Evolutionary conservation across 805 yeast species (phyloP), one percentile per base, ranked within the genome.

Genomic region (Saturnispora sanitii): DNA sequence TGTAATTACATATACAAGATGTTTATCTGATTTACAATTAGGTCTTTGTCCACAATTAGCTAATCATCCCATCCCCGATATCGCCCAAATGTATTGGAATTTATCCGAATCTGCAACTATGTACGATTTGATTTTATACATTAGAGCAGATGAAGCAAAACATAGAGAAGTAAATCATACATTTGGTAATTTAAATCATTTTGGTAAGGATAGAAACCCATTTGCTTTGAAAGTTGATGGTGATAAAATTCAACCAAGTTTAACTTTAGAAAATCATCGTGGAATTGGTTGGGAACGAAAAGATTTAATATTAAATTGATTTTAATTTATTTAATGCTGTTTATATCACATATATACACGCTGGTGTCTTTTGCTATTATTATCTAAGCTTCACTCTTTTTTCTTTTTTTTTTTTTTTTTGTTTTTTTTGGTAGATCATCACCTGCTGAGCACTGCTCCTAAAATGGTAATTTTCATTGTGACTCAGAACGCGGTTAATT

Each of bases 81-180:
- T 80, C 42, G 82, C 87, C 6, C 62, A 65, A 49, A 65, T 68
- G 43, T 80, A 81, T 59, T 80, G 85, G 84, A 67, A 71, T 16
- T 64, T 81, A 63, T 51, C 51, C 32, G 68, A 68, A 23, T 53
- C 73, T 19, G 66, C 80, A 21, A 61, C 74, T 2, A 71, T 80
- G 59, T 64, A 66, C 44, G 85, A 80, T 47, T 66, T 81, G 53
- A 63, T 81, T 35, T 66, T 68, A 44, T 68, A 76, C 49, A 65
- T 81, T 19, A 69, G 87, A 47, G 88, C 88, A 1, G 88, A 80
- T 52, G 88, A 80, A 57, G 79, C 85, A 31, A 80, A 80, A 55
- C 87, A 80, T 54, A 68, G 88, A 57, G 88, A 81, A 53, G 87
- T 81, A 22, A 81, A 80, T 60, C 88, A 80, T 52, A 81, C 87